These are phyloP conservation scores for Lathyrus oleraceus DNA, from an alignment of 306 rosid species.

Conservation along the genomic window DNA sequence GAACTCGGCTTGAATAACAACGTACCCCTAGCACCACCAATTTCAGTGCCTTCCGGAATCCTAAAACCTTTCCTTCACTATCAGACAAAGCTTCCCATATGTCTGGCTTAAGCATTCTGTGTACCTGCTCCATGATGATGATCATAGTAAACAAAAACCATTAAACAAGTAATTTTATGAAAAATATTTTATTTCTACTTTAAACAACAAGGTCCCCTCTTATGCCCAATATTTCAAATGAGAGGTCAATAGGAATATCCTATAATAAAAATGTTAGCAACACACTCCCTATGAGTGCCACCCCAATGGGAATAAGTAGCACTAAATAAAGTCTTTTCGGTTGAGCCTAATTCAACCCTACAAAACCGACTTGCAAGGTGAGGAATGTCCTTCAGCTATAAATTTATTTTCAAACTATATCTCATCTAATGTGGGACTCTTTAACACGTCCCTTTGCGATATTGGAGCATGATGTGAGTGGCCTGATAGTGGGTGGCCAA, in stretches of 20 bases:
- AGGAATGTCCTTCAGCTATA: neutral
- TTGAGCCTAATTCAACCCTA: neutral
- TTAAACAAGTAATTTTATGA: conserved; percentile 20
- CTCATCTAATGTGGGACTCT: neutral
- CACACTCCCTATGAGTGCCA: neutral
- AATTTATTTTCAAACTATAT: neutral
- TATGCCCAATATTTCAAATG: neutral
- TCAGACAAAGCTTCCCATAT: conserved; percentile 83
- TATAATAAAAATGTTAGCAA: neutral
- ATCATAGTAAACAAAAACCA: conserved; percentile 19
- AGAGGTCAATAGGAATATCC: conserved; percentile 15
- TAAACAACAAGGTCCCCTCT: conserved; percentile 14
- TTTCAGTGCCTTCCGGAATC: conserved; percentile 85
- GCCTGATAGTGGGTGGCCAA: neutral
- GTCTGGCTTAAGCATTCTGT: conserved; percentile 87
- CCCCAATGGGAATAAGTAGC: neutral
- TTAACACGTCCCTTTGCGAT: neutral
- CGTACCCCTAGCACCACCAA: conserved; percentile 82
- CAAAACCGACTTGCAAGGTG: neutral
- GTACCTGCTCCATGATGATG: conserved; percentile 53
- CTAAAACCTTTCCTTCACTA: conserved; percentile 74
- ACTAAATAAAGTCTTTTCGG: neutral
- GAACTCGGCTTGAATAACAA: conserved; percentile 24
- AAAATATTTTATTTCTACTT: conserved; percentile 5
- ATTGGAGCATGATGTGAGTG: neutral